Evolutionary conservation across 2,329 filamentous ascomycete species (phyloP).

Genomic region (Cephalotrichum gorgonifer): DNA sequence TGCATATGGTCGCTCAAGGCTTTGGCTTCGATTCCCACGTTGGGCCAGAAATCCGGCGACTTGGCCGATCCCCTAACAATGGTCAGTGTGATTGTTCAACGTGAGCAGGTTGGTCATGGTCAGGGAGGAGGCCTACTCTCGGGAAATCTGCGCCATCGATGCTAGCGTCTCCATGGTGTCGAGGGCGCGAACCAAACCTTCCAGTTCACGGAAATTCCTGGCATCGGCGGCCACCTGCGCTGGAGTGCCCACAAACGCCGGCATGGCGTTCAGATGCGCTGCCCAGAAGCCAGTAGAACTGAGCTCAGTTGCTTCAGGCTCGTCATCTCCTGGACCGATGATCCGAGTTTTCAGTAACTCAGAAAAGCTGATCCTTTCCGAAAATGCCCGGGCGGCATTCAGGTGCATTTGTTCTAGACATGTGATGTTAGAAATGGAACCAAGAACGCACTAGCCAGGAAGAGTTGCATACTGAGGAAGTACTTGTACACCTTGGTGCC

Average conservation of each 20-base stretch:
- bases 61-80: slow-evolving; percentile 15
- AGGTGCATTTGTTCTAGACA: slow-evolving; percentile 37
- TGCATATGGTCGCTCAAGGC: slow-evolving; percentile 44
- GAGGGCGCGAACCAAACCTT: slow-evolving; percentile 54
- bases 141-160: slow-evolving; percentile 38
- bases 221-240: slow-evolving; percentile 42
- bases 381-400: slow-evolving; percentile 42
- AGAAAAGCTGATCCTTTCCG: slow-evolving; percentile 38
- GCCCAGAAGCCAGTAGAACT: slow-evolving; percentile 30
- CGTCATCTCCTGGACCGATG: slow-evolving; percentile 22
- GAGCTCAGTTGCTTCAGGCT: slow-evolving; percentile 24
- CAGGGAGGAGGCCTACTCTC: slow-evolving; percentile 33
- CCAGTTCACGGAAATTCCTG: slow-evolving; percentile 57
- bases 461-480: slow-evolving; percentile 61
- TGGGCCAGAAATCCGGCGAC: slow-evolving; percentile 40
- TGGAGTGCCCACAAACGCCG: slow-evolving; percentile 16
- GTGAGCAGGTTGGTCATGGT: background rate
- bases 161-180: slow-evolving; percentile 60
- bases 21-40: slow-evolving; percentile 44
- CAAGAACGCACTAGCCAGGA: slow-evolving; percentile 8
- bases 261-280: slow-evolving; percentile 15
- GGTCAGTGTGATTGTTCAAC: background rate
- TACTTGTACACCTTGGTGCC: slow-evolving; percentile 69
- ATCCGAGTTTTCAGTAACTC: slow-evolving; percentile 29
- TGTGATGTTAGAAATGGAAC: background rate